A percentile compares a stretch with the other conserved stretches of the same genome.
Conservation (phyloP, 192 early-diverging fungal species). For the Backusella tarrabulga region DNA sequence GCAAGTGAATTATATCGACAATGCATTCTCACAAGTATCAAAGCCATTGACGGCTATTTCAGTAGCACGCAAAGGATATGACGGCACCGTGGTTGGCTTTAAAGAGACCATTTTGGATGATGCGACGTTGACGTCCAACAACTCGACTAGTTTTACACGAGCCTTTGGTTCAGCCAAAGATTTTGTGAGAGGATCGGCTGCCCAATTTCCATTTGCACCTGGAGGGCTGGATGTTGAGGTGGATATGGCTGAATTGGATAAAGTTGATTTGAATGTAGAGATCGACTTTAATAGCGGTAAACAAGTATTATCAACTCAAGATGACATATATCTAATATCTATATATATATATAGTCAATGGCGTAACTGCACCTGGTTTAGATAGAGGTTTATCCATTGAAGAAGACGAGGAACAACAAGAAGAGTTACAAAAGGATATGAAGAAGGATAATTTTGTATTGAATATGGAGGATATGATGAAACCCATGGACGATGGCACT, state of each 20-base stretch:
- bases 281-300: slow-evolving; percentile 29
- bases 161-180: slow-evolving; percentile 52
- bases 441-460: slow-evolving; percentile 11
- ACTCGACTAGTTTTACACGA: slow-evolving; percentile 73
- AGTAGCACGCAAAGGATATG: slow-evolving; percentile 52
- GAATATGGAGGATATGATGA: slow-evolving; percentile 35
- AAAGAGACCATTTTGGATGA: slow-evolving; percentile 32
- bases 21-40: slow-evolving; percentile 44
- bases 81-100: slow-evolving; percentile 48
- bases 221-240: slow-evolving; percentile 63
- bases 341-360: background rate
- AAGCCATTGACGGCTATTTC: slow-evolving; percentile 47
- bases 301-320: background rate
- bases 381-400: slow-evolving; percentile 61
- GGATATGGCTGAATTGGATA: slow-evolving; percentile 24
- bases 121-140: slow-evolving; percentile 45
- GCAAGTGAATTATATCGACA: slow-evolving; percentile 37
- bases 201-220: slow-evolving; percentile 75
- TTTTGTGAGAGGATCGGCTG: slow-evolving; percentile 70
- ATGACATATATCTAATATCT: background rate
- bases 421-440: background rate
- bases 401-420: slow-evolving; percentile 12
- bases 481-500: background rate
- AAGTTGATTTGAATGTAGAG: slow-evolving; percentile 23
- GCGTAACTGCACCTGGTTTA: slow-evolving; percentile 66